Evolutionary conservation across 495 filamentous ascomycete species (phyloP), one percentile per base, ranked within the genome.

Genomic region (Cercophora samala): DNA sequence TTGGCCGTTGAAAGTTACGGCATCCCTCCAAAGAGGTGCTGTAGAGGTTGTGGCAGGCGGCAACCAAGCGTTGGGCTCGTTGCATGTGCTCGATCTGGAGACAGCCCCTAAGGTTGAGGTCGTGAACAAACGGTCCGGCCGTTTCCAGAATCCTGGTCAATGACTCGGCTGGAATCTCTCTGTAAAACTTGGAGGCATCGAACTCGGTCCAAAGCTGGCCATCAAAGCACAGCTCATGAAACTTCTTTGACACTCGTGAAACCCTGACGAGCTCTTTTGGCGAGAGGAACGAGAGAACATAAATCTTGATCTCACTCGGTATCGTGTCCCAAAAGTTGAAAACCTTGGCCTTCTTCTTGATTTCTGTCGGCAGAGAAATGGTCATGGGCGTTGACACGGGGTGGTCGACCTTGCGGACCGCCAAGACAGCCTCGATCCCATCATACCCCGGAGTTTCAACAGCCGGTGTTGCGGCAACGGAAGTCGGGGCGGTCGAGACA

Each of bases 151-250:
- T 91, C 75, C 91, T 93, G 55, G 92, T 86, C 15, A 99, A 80
- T 8, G 90, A 89, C 65, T 90, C 88, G 9, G 91, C 90, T 0
- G 95, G 88, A 64, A 99, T 97, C 53, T 91, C 86, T 59, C 84
- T 84, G 74, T 99, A 99, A 76, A 92, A 98, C 32, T 90, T 87
- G 0, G 93, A 87, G 0, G 92, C 89, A 73, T 98, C 93, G 54
- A 98, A 83, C 58, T 83, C 85, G 0, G 85, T 86, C 95, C 95
- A 99, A 19, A 99, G 79, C 77, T 99, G 95, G 8, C 95, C 95
- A 75, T 99, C 95, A 69, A 92, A 97, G 79, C 94, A 97, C 82
- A 93, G 90, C 37, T 84, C 79, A 75, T 97, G 82, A 84, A 95
- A 98, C 18, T 83, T 74, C 71, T 87, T 92, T 71, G 88, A 93